A percentile compares a stretch with the other conserved stretches of the same genome.
These are phyloP conservation scores for Psilocybe azurescens DNA, from an alignment of 768 basidiomycete genomes.

Conservation along the genomic window DNA sequence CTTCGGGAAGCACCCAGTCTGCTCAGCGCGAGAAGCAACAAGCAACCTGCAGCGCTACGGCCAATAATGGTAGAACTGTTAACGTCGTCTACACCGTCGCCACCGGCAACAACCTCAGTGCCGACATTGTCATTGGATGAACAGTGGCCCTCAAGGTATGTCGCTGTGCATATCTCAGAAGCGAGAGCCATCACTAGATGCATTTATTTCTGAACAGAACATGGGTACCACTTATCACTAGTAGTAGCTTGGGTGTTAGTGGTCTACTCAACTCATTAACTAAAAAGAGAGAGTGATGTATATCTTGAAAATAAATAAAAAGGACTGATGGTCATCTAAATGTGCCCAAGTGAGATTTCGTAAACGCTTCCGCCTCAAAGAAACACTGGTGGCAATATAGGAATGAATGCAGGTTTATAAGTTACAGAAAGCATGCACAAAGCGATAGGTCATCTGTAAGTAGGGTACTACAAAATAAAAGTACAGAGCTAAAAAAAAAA, in stretches of 20 bases:
- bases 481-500: conserved; percentile 2
- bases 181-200: too few species aligned
- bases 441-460: conserved; percentile 1
- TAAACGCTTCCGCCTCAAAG: background rate
- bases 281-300: too few species aligned
- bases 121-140: conserved; percentile 16
- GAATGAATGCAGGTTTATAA: background rate
- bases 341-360: too few species aligned
- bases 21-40: conserved; percentile 12
- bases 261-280: too few species aligned
- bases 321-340: too few species aligned
- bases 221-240: too few species aligned
- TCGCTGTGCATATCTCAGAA: too few species aligned
- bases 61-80: conserved; percentile 8
- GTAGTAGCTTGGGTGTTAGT: too few species aligned
- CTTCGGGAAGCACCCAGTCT: background rate
- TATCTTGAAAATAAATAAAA: too few species aligned
- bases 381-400: background rate
- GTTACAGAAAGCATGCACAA: conserved; percentile 12
- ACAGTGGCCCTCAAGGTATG: background rate
- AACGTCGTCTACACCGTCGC: conserved; percentile 12
- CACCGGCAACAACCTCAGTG: conserved; percentile 13
- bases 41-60: conserved; percentile 6
- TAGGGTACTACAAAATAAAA: conserved; percentile 4
- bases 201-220: too few species aligned